These are phyloP conservation scores for Rhodamnia argentea DNA, from an alignment of 345 rosid genomes.

Conservation along the genomic window DNA sequence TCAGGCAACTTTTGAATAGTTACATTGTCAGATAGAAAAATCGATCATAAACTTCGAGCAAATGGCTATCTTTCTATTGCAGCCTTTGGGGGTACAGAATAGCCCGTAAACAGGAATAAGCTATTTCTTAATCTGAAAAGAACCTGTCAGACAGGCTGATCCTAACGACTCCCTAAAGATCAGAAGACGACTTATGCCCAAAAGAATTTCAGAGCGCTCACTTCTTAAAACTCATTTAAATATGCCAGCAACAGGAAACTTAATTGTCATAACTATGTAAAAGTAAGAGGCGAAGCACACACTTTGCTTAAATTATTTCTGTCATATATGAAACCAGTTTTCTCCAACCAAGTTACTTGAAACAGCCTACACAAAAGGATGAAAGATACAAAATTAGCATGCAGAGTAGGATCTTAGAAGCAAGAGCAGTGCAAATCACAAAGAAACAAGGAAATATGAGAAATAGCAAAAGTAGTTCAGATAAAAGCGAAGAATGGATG, in stretches of 20 bases:
- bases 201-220: not conserved
- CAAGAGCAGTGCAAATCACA: not conserved
- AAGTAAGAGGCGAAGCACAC: conserved; percentile 24
- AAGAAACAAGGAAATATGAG: not conserved
- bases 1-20: not conserved
- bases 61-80: not conserved
- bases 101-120: not conserved
- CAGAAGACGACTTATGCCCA: not conserved
- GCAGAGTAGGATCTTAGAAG: not conserved
- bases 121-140: not conserved
- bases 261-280: not conserved
- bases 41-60: not conserved
- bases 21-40: not conserved
- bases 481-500: not conserved
- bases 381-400: conserved; percentile 18
- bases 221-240: not conserved
- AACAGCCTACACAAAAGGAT: conserved; percentile 70
- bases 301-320: conserved; percentile 62
- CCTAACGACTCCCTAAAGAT: not conserved
- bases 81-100: not conserved
- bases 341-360: conserved; percentile 88
- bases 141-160: not conserved
- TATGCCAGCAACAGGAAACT: not conserved
- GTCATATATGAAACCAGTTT: conserved; percentile 84
- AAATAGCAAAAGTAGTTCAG: not conserved